These are phyloP conservation scores for Brassica cretica DNA, from an alignment of 345 rosid species.

Conservation along the genomic window DNA sequence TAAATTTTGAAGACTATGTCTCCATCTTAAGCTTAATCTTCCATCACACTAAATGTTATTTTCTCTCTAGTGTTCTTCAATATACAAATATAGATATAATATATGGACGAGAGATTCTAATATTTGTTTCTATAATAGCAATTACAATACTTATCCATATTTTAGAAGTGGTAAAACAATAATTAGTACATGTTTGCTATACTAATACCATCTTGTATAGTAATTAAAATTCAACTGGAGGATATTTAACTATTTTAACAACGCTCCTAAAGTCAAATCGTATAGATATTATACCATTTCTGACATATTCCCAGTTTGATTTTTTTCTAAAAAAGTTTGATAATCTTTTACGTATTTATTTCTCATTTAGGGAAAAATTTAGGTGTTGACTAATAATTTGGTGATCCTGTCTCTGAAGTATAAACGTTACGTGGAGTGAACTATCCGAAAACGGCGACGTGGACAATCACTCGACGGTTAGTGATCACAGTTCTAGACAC, in stretches of 20 bases:
- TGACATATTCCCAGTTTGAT: not conserved
- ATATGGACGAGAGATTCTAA: not conserved
- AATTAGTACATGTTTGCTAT: no score
- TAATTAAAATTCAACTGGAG: not conserved
- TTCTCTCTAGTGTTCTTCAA: not conserved
- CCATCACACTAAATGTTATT: not conserved
- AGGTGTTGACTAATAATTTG: not conserved
- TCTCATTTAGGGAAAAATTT: not conserved
- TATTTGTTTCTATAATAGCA: no score
- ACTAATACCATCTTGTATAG: no score
- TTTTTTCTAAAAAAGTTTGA: not conserved
- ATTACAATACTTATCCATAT: no score
- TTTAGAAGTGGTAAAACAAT: no score
- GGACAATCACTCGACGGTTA: slow-evolving; percentile 14
- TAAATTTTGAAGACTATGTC: not conserved
- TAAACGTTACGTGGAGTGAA: not conserved
- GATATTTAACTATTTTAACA: no score
- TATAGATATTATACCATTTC: not conserved
- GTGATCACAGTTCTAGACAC: not conserved
- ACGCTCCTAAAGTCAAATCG: not conserved
- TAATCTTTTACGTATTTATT: not conserved
- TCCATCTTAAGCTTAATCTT: not conserved
- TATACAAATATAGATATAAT: not conserved
- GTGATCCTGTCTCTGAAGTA: not conserved
- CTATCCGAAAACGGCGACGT: not conserved